Evolutionary conservation across 176 grass and related monocot genomes (phyloP), one percentile per base, ranked within the genome.

Genomic region (Oryza meridionalis): DNA sequence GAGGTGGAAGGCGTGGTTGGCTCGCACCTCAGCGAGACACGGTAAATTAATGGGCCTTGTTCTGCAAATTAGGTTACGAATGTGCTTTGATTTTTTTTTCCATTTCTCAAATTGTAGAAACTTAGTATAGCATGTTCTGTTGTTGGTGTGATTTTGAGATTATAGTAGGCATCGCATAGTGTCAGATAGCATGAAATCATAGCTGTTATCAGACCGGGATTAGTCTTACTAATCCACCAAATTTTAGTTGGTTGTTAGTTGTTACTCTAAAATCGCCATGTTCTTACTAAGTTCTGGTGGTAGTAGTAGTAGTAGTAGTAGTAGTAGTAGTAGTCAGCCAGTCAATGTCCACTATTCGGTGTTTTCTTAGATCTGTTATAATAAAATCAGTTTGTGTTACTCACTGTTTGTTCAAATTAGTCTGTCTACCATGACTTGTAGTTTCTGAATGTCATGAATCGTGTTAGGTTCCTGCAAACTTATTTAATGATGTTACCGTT

Each of bases 11-110:
- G 76, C 44, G 91, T 89, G 16, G 88, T 91, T 29, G 87, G 90
- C 21, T 87, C 90, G 40, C 93, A 98, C 77, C 91, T 98, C 31
- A 98, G 89, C 62, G 80, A 87, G 44, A 98, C 91, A 42, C 80
- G 93, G 93, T 98, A 95, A 95, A 79, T 86, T 35, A 35, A 35
- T 31, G 4, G 33, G 44, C 74, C 74, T 24, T 62, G 84, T 10
- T 15, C 80, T 26, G 7, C 46, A 59, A 37, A 70, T 75, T 84
- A 63, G 51, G 45, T 42, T 65, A 22, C 65, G 10, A 29, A 9
- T 12, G 1, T 75, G 21, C 21, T 5, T 17, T 59, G 9, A 55
- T 77, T 5, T 29, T 81, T n/a, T 38, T 77, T 9, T 14, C 29
- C 29, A 31, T 31, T 31, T 31, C 29, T 26, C 4, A 14, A 12